Evolutionary conservation across 148 eudicot species (phyloP).

Genomic region (Amaranthus cruentus): DNA sequence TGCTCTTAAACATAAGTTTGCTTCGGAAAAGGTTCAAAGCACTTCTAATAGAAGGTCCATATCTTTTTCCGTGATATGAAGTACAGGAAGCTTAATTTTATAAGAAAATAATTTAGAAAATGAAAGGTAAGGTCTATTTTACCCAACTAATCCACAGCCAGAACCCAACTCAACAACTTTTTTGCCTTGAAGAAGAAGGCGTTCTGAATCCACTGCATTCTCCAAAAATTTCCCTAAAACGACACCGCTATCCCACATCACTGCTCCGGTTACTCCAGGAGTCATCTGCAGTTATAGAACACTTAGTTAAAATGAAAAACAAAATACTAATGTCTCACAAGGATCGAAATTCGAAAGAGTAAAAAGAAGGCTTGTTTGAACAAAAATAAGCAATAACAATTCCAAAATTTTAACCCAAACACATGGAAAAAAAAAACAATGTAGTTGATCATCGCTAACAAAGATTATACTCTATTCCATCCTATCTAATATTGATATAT

Average conservation of each 20-base stretch:
- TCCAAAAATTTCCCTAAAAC: slow-evolving; percentile 83
- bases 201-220: slow-evolving; percentile 70
- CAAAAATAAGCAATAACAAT: too few relatives aligned
- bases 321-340: not conserved
- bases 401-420: too few relatives aligned
- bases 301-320: not conserved
- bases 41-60: not conserved
- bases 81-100: not conserved
- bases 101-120: not conserved
- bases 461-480: too few relatives aligned
- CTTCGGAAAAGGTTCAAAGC: not conserved
- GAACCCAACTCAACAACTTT: slow-evolving; percentile 87
- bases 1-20: not conserved
- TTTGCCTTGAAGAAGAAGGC: slow-evolving; percentile 62
- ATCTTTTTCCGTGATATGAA: not conserved
- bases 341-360: not conserved
- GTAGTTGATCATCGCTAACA: too few relatives aligned
- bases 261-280: slow-evolving; percentile 96
- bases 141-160: slow-evolving; percentile 97
- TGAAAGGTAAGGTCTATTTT: slow-evolving; percentile 18
- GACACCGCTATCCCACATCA: slow-evolving; percentile 96
- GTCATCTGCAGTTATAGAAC: slow-evolving; percentile 39
- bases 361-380: too few relatives aligned
- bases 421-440: too few relatives aligned
- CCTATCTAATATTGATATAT: too few relatives aligned